Base-by-base conservation (phyloP, 1,139 yeast genomes). In the Blastobotrys raffinosifermentans region DNA sequence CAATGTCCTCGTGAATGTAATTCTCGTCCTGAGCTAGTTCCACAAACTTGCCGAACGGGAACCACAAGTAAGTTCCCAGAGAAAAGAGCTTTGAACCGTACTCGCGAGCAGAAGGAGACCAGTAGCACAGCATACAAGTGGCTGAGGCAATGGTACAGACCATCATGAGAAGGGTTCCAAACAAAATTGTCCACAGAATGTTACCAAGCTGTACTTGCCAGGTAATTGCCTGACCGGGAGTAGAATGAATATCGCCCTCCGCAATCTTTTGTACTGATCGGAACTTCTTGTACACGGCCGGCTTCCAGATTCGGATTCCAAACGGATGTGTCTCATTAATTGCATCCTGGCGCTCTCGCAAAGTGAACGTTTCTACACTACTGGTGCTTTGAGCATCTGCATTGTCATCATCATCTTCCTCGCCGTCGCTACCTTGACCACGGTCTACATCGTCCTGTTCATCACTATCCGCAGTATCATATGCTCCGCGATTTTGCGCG, bases 271-370 rank as follows among this genome's bases (percentile, higher is more conserved):
- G 94, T 25, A 91, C 97, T 1, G 96, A 85, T 52, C 99, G 77
- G 45, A 75, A 75, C 60, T 91, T 91, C 57, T 93, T 91, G 62
- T 91, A 91, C 43, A 91, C 70, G 2, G 98, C 96, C 1, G 98
- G 98, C 56, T 91, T 91, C 98, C 98, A 91, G 51, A 91, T 85
- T 59, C 95, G 82, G 37, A 91, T 87, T 70, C 98, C 98, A 57
- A 91, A 91, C 0, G 98, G 98, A 64, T 93, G 98, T 1, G 97
- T 87, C 38, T 85, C 80, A 55, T 91, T 91, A 58, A 91, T 93
- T 3, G 98, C 98, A 49, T 85, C 87, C 61, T 91, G 98, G 48
- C 97, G 77, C 50, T 89, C 96, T 44, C 91, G 70, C 43, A 91
- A 69, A n/a, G 95, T 91, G 53, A 84, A 79, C 1, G 94, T 82